Base-by-base conservation (phyloP, 352 stramenopile genomes). In the Pythium myriotylum region DNA sequence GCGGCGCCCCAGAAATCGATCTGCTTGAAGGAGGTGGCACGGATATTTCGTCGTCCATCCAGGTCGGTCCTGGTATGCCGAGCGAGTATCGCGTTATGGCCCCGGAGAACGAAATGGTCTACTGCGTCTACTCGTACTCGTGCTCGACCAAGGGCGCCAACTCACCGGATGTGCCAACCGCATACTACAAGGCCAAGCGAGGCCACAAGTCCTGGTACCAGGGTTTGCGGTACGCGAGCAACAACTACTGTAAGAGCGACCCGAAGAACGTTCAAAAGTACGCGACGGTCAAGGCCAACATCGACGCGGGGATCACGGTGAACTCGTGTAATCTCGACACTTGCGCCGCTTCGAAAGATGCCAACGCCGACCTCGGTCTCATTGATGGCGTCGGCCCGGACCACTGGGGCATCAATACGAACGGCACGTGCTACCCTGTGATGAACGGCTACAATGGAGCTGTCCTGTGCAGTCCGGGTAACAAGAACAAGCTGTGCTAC, bases 1-100 rank as follows among this genome's bases (percentile, higher is more conserved):
- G 96, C 6, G 96, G 96, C 26, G 91, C 94, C 22, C 96, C 96
- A 0, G 96, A 99, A 68, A 98, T 98, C 63, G 95, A 99, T 79
- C 78, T 99, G 20, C 76, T 99, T 7, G 96, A 97, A 93, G 86
- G 90, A 65, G 73, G 69, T 3, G 81, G 93, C 17, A 73, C 66
- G 4, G 77, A 82, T 8, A 86, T 97, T 54, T 98, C 91, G 27
- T 91, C 89, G 41, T 97, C 92, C 10, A 78, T 97, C 14, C 95
- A 99, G 62, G 68, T 98, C 33, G 77, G 63, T 1, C 86, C 86
- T 0, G 89, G 85, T 0, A 91, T 91, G 74, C 73, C 85, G 0
- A 24, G 65, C 0, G 62, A 89, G 23, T 86, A 79, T 40, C 77
- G 82, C 1, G 43, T 73, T 8, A 63, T 86, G 19, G 5, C 46